Conservation (phyloP, 2,329 filamentous ascomycete genomes). For the Aspergillus fructus region DNA sequence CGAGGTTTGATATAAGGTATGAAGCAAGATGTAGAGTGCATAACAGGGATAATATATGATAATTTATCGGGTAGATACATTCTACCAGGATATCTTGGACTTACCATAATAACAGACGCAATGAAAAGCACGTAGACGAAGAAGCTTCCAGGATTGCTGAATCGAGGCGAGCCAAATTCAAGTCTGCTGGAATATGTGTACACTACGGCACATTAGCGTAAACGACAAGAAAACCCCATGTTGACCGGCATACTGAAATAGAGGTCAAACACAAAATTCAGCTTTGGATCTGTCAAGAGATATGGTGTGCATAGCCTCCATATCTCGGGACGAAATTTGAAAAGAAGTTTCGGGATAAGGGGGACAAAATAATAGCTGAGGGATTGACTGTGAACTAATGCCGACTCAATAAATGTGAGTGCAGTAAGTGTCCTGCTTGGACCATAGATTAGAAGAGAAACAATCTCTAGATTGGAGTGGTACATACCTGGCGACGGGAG, state of each 20-base stretch:
- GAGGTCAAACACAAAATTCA: conserved; percentile 68
- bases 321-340: conserved; percentile 59
- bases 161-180: conserved; percentile 70
- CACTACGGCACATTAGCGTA: conserved; percentile 49
- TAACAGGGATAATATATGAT: neutral
- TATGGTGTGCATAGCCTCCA: conserved; percentile 62
- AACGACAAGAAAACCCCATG: conserved; percentile 18
- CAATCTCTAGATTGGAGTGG: neutral
- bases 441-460: neutral
- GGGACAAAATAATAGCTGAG: conserved; percentile 53
- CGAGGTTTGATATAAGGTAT: conserved; percentile 51
- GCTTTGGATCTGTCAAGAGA: conserved; percentile 55
- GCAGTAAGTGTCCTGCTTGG: conserved; percentile 65
- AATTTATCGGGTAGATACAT: conserved; percentile 12
- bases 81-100: conserved; percentile 41
- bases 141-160: conserved; percentile 73
- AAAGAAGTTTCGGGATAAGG: conserved; percentile 53
- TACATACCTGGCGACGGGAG: conserved; percentile 64
- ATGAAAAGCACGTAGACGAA: conserved; percentile 78
- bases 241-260: conserved; percentile 60
- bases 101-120: conserved; percentile 72
- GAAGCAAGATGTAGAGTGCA: conserved; percentile 10
- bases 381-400: conserved; percentile 59
- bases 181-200: conserved; percentile 75
- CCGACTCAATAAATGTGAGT: conserved; percentile 62